Evolutionary conservation across 305 asterid species (phyloP), one percentile per base, ranked within the genome.

Genomic region (Fraxinus velutina): DNA sequence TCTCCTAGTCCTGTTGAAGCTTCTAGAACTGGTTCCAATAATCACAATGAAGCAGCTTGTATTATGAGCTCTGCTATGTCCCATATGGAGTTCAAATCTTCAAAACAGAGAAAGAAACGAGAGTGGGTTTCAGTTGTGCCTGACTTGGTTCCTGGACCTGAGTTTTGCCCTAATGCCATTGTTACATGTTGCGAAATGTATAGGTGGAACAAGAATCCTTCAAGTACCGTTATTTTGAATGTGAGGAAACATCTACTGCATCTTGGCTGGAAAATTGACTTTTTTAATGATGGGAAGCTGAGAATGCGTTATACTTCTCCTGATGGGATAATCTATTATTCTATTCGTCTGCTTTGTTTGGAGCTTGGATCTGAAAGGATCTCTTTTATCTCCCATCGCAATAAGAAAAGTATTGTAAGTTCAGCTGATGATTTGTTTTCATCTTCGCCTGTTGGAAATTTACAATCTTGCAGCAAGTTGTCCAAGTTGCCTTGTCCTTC

Each of bases 221-320:
- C 88, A 72, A 2, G 0, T 1, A 30, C 24, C 37, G 36, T 71
- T 39, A 34, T 10, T 6, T 32, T 3, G 73, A 86, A 83, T 10
- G 92, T 81, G 73, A 86, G 88, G 81, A 85, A 83, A 27, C 98
- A 94, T 89, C 89, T 96, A n/a, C 81, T 86, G 62, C 47, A 80
- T 84, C 71, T 87, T 86, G 92, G 92, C 73, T 96, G 98, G 98
- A 87, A 84, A 73, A 77, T 94, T 27, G 90, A 89, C 76, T 84
- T 6, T 76, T 34, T 36, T 5, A 37, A 7, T 33, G 87, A 80
- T 55, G 17, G 29, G 2, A 10, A 0, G 8, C n/a, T 2, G 12
- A 88, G 86, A 50, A 21, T 82, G 62, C 91, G 92, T 36, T 93
- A 89, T 37, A 5, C 77, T 77, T 87, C 97, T 30, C 98, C 98